phyloP scores from a whole-genome alignment of 192 early-diverging fungal species.

The Coemansia sp. region DNA sequence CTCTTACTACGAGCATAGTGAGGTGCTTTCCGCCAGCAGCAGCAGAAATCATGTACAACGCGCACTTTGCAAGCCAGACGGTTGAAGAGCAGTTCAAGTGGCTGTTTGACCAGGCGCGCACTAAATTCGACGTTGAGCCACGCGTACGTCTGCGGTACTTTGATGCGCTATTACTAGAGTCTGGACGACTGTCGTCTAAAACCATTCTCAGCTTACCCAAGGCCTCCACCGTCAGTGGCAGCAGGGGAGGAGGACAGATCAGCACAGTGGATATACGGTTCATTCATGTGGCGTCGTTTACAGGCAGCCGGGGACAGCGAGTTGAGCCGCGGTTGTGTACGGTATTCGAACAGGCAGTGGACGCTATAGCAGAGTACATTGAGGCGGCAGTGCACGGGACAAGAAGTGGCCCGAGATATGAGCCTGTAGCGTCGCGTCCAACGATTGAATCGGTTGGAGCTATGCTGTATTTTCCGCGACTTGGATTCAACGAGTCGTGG shows the following conservation, averaged over 20 bases:
- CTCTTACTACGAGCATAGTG: too few species aligned
- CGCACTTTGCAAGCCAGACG: constrained; percentile 16
- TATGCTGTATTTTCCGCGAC: constrained; percentile 19
- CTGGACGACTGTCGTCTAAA: too few species aligned
- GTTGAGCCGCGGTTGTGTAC: constrained; percentile 9
- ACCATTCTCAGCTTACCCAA: too few species aligned
- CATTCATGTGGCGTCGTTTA: neutral
- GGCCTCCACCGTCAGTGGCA: too few species aligned
- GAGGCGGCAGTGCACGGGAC: neutral
- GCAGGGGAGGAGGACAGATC: too few species aligned
- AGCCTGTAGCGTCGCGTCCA: neutral
- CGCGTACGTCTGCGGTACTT: constrained; percentile 22
- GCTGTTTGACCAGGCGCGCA: constrained; percentile 4
- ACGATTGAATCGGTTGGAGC: neutral
- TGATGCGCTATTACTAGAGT: constrained; percentile 29
- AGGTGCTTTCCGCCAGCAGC: constrained; percentile 23
- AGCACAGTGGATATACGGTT: constrained; percentile 12
- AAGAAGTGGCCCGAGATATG: neutral
- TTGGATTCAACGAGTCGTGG: constrained; percentile 16
- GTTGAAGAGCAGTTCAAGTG: constrained; percentile 30
- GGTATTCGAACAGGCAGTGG: constrained; percentile 8
- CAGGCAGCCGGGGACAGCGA: neutral
- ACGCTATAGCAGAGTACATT: neutral
- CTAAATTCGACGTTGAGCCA: constrained; percentile 22
- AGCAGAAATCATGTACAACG: constrained; percentile 12